These are phyloP conservation scores for Rutstroemia sp. DNA, from an alignment of 2,329 filamentous ascomycete genomes.

Conservation along the genomic window DNA sequence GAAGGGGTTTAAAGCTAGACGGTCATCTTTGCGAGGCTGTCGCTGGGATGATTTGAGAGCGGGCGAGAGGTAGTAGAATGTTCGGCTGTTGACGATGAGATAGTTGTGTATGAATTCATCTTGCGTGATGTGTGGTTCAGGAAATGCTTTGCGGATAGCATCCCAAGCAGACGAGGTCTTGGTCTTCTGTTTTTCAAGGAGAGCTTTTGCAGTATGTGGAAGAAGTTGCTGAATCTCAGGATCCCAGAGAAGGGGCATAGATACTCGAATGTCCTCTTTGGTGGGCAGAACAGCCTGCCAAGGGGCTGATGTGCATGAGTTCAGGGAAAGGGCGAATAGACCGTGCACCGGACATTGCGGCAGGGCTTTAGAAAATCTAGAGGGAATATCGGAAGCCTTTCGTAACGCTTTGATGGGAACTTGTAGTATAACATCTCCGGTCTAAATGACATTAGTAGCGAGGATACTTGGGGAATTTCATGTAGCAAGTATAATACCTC, in stretches of 20 bases:
- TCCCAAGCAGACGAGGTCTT: slow-evolving; percentile 46
- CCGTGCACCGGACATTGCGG: slow-evolving; percentile 54
- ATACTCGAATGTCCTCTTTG: slow-evolving; percentile 47
- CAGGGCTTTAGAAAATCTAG: not conserved
- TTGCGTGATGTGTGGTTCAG: slow-evolving; percentile 29
- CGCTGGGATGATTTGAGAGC: slow-evolving; percentile 31
- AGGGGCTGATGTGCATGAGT: slow-evolving; percentile 39
- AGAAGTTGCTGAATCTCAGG: slow-evolving; percentile 36
- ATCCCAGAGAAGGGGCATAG: slow-evolving; percentile 51
- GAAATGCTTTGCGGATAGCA: slow-evolving; percentile 34
- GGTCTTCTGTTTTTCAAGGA: slow-evolving; percentile 47
- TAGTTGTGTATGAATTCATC: slow-evolving; percentile 47
- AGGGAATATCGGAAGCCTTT: slow-evolving; percentile 1
- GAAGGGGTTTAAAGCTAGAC: slow-evolving; percentile 63
- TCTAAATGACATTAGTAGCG: slow-evolving; percentile 5
- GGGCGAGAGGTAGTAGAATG: slow-evolving; percentile 45
- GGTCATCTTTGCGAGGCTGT: slow-evolving; percentile 42
- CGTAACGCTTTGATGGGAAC: slow-evolving; percentile 1
- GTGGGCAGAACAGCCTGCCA: slow-evolving; percentile 67
- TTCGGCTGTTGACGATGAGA: slow-evolving; percentile 55
- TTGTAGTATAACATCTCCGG: not conserved
- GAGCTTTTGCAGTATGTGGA: slow-evolving; percentile 35
- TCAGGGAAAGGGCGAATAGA: slow-evolving; percentile 60
- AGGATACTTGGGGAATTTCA: not conserved
- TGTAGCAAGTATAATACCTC: slow-evolving; percentile 37